Evolutionary conservation across 2,329 filamentous ascomycete species (phyloP).

Genomic region (Fusarium duplospermum): DNA sequence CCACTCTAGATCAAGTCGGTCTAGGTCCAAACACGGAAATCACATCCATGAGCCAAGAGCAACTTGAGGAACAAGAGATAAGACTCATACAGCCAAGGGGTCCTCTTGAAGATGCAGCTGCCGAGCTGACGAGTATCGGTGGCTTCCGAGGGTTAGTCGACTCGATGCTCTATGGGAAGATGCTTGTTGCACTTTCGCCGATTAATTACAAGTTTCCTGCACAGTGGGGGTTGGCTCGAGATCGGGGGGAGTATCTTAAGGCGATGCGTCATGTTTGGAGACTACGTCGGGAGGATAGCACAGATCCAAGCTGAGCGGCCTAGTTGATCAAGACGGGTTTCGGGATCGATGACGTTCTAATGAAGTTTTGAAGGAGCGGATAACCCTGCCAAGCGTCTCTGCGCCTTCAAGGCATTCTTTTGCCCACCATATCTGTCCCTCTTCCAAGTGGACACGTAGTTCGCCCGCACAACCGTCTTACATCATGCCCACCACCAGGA

Average conservation of each 20-base stretch:
- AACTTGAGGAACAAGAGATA: not conserved
- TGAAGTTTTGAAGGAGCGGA: not conserved
- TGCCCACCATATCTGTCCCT: too few relatives aligned
- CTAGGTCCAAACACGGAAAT: not conserved
- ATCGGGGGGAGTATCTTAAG: not conserved
- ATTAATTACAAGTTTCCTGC: not conserved
- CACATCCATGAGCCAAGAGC: not conserved
- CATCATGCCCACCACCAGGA: too few relatives aligned
- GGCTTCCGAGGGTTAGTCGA: slow-evolving; percentile 1
- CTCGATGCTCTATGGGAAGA: not conserved
- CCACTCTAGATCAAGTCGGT: not conserved
- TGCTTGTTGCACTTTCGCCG: not conserved
- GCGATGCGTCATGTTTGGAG: not conserved
- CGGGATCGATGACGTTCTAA: not conserved
- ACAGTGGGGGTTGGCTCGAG: not conserved
- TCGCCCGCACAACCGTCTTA: too few relatives aligned
- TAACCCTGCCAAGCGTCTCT: not conserved
- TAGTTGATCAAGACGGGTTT: not conserved
- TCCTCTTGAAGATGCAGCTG: not conserved
- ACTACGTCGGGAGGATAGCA: not conserved
- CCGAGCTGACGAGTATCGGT: not conserved
- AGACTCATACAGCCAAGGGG: not conserved
- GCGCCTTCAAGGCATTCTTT: too few relatives aligned
- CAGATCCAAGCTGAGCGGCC: not conserved
- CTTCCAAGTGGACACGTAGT: too few relatives aligned